These are phyloP conservation scores for Fragaria iinumae DNA, from an alignment of 306 rosid genomes.

Conservation along the genomic window DNA sequence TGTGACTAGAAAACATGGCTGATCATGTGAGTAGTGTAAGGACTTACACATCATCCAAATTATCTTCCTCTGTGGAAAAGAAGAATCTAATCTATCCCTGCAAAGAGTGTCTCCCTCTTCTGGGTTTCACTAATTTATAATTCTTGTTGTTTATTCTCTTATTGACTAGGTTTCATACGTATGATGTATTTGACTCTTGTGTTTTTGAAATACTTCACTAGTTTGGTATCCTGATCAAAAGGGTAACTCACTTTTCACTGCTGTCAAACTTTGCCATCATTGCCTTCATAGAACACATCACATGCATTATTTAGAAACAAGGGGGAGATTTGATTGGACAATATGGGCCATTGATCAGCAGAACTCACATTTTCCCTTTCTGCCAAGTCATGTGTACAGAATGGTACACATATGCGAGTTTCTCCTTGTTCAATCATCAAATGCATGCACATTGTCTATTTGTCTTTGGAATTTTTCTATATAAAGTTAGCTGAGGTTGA, in stretches of 20 bases:
- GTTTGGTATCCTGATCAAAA: not conserved
- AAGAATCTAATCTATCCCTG: conserved; percentile 16
- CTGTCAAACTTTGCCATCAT: conserved; percentile 18
- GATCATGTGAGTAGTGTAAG: conserved; percentile 7
- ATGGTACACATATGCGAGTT: not conserved
- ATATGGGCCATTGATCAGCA: not conserved
- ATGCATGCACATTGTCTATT: not conserved
- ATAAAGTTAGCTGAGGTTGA: conserved; percentile 6
- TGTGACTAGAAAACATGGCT: not conserved
- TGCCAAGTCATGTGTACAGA: not conserved
- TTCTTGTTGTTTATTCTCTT: not conserved
- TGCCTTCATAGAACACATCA: not conserved
- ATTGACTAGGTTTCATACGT: not conserved
- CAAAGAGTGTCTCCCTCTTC: conserved; percentile 19
- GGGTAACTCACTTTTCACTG: not conserved
- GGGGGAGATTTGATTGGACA: not conserved
- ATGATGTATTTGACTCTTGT: conserved; percentile 6
- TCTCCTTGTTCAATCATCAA: conserved; percentile 16
- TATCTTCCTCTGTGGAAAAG: not conserved
- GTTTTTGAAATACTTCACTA: not conserved
- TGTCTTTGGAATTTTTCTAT: not conserved
- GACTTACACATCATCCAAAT: not conserved
- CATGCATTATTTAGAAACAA: conserved; percentile 5
- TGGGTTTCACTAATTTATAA: not conserved
- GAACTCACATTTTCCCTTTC: not conserved